Evolutionary conservation across 1,284 basidiomycete species (phyloP).

Genomic region (Ustilago cynodontis): DNA sequence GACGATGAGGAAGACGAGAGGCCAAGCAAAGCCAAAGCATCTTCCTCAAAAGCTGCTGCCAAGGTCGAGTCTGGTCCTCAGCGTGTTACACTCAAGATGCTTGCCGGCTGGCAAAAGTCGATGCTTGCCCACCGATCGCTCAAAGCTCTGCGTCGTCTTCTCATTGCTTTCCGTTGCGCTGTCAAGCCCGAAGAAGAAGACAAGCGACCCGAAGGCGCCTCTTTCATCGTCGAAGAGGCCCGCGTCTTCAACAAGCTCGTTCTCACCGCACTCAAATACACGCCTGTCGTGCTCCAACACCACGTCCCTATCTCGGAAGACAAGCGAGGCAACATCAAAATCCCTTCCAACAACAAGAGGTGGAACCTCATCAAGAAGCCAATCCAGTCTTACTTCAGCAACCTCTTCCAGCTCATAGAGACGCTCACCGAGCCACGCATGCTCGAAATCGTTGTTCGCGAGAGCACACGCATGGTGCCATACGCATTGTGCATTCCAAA

Average conservation of each 20-base stretch:
- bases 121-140: conserved; percentile 88
- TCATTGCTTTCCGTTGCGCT: conserved; percentile 72
- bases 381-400: conserved; percentile 76
- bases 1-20: conserved; percentile 34
- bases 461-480: conserved; percentile 67
- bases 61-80: conserved; percentile 38
- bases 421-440: conserved; percentile 68
- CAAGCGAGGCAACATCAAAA: conserved; percentile 69
- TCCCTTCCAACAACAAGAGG: conserved; percentile 71
- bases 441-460: conserved; percentile 74
- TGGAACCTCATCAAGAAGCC: conserved; percentile 83
- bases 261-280: conserved; percentile 87
- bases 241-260: conserved; percentile 86
- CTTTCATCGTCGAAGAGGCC: conserved; percentile 62
- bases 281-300: conserved; percentile 86
- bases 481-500: conserved; percentile 62
- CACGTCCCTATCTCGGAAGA: conserved; percentile 85
- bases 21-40: conserved; percentile 28
- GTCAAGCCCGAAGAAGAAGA: conserved; percentile 61
- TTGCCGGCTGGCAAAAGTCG: conserved; percentile 89
- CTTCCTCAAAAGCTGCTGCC: conserved; percentile 29
- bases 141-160: conserved; percentile 83
- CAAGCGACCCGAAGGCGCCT: conserved; percentile 42
- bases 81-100: conserved; percentile 79
- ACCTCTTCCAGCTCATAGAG: conserved; percentile 61